Percentiles rank a stretch among this genome's conserved stretches.
These are phyloP conservation scores for Pseudotulostoma volvatum DNA, from an alignment of 495 filamentous ascomycete species.

Conservation along the genomic window DNA sequence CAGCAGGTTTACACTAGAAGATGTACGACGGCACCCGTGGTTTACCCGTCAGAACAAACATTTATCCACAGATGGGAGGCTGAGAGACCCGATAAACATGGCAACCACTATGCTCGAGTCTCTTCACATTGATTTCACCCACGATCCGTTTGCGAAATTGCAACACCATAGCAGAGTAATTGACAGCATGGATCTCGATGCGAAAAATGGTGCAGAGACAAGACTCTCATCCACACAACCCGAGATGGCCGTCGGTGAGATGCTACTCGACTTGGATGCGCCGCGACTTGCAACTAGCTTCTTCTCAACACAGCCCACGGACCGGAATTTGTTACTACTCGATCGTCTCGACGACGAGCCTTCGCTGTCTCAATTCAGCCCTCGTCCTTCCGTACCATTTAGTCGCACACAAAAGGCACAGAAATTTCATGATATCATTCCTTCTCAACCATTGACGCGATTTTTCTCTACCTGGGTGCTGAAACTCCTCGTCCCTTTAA, in stretches of 20 bases:
- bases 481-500: constrained; percentile 58
- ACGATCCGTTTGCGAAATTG: constrained; percentile 37
- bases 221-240: constrained; percentile 61
- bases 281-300: constrained; percentile 34
- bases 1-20: constrained; percentile 69
- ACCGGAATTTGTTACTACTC: constrained; percentile 25
- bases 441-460: constrained; percentile 64
- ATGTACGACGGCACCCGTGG: constrained; percentile 89
- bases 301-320: constrained; percentile 33
- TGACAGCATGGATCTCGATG: constrained; percentile 38
- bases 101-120: constrained; percentile 87
- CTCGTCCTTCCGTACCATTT: constrained; percentile 61
- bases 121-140: constrained; percentile 79
- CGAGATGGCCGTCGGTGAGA: constrained; percentile 50
- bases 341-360: constrained; percentile 71
- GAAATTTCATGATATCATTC: constrained; percentile 75
- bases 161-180: constrained; percentile 17
- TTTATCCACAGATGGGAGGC: constrained; percentile 52
- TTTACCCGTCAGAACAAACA: constrained; percentile 71
- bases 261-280: constrained; percentile 64
- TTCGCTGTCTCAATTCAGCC: constrained; percentile 80
- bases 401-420: constrained; percentile 74
- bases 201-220: constrained; percentile 28
- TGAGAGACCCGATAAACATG: constrained; percentile 64
- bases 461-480: constrained; percentile 78